These are phyloP conservation scores for Lactarius evosmus DNA, from an alignment of 768 basidiomycete species.

Conservation along the genomic window DNA sequence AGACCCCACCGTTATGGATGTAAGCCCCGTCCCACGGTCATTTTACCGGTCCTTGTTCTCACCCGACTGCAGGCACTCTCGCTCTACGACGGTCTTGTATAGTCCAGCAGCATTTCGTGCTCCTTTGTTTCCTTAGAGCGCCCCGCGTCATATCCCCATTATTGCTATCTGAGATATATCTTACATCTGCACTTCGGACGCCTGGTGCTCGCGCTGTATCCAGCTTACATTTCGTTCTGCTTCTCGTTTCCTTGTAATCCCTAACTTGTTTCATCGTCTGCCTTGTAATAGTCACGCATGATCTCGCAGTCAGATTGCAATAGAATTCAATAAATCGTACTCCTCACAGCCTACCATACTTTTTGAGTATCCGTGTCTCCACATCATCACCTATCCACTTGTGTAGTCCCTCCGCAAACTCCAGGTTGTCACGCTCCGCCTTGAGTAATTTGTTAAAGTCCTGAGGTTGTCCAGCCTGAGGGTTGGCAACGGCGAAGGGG, in stretches of 20 bases:
- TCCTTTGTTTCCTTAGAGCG: neutral
- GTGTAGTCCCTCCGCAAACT: constrained; percentile 85
- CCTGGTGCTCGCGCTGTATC: constrained; percentile 8
- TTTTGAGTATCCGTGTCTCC: constrained; percentile 71
- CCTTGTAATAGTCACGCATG: constrained; percentile 10
- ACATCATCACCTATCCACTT: constrained; percentile 79
- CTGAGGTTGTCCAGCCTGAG: constrained; percentile 57
- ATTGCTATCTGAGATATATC: constrained; percentile 9
- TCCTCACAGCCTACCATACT: constrained; percentile 62
- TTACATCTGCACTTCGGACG: constrained; percentile 8
- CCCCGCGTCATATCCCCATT: neutral
- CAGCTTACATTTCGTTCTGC: neutral
- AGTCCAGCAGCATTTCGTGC: neutral
- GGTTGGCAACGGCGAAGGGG: constrained; percentile 57
- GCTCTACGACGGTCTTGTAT: constrained; percentile 92
- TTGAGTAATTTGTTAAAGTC: constrained; percentile 90
- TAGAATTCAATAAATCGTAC: constrained; percentile 20
- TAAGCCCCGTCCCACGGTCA: constrained; percentile 34
- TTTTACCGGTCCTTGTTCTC: constrained; percentile 21
- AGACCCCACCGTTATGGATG: constrained; percentile 99
- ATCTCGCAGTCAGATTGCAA: constrained; percentile 3
- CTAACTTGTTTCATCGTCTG: neutral
- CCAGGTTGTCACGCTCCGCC: constrained; percentile 88
- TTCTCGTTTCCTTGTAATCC: constrained; percentile 2
- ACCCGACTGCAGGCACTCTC: constrained; percentile 68